Conservation (phyloP, 805 yeast genomes). For the Wickerhamomyces silvicola region DNA sequence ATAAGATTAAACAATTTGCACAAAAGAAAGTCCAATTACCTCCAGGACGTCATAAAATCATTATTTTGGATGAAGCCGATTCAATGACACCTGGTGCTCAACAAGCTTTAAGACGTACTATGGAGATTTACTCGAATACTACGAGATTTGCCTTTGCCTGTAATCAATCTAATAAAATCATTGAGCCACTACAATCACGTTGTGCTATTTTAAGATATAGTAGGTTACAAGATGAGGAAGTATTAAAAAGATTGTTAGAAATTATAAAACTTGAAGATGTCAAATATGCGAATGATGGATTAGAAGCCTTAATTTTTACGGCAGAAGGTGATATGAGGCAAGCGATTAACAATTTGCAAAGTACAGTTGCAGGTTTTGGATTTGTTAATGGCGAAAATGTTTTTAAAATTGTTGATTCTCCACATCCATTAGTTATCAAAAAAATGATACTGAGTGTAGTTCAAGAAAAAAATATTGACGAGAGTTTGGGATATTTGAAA, state of each 20-base stretch:
- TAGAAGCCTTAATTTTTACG: slow-evolving; percentile 87
- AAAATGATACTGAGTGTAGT: slow-evolving; percentile 54
- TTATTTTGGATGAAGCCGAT: slow-evolving; percentile 93
- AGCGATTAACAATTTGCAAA: slow-evolving; percentile 89
- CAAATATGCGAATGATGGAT: slow-evolving; percentile 79
- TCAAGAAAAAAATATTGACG: slow-evolving; percentile 45
- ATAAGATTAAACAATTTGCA: slow-evolving; percentile 91
- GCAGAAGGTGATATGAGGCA: slow-evolving; percentile 99
- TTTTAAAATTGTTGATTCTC: slow-evolving; percentile 91
- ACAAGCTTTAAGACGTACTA: slow-evolving; percentile 87
- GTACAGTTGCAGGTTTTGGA: slow-evolving; percentile 91
- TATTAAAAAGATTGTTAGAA: slow-evolving; percentile 67
- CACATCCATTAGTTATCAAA: slow-evolving; percentile 83
- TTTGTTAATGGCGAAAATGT: slow-evolving; percentile 89
- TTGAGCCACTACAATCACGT: slow-evolving; percentile 93
- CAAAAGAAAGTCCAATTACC: slow-evolving; percentile 87
- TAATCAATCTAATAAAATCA: slow-evolving; percentile 88
- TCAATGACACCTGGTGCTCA: slow-evolving; percentile 97
- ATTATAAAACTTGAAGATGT: slow-evolving; percentile 66
- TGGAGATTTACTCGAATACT: slow-evolving; percentile 93
- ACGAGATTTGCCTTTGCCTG: slow-evolving; percentile 99
- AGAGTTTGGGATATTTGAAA: slow-evolving; percentile 56
- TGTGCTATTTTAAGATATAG: slow-evolving; percentile 90
- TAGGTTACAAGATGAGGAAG: slow-evolving; percentile 78
- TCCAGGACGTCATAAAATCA: slow-evolving; percentile 84